Evolutionary conservation across 176 grass and related monocot genomes (phyloP).

Genomic region (Zizania latifolia): DNA sequence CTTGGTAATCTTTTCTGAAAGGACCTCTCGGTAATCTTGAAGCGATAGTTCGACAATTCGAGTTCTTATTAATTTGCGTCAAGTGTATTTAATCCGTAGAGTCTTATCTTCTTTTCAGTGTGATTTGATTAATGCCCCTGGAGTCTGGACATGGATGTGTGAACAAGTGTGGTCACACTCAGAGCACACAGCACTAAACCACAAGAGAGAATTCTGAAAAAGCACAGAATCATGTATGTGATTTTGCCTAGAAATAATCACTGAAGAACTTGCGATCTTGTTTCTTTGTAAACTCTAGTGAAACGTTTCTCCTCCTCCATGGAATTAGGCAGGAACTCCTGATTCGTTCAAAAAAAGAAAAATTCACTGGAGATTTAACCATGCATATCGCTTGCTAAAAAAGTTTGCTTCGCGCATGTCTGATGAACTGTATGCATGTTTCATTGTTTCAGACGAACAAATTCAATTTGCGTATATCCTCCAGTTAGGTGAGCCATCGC

Average conservation of each 20-base stretch:
- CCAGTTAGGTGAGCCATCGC: neutral
- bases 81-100: slow-evolving; percentile 13
- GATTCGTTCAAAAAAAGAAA: neutral
- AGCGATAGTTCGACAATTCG: neutral
- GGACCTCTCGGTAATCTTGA: no score
- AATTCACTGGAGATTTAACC: neutral
- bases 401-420: neutral
- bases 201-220: neutral
- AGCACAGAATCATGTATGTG: neutral
- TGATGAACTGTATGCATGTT: neutral
- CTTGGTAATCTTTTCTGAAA: neutral
- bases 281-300: neutral
- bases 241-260: neutral
- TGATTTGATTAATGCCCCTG: neutral
- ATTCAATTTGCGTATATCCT: neutral
- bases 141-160: neutral
- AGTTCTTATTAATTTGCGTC: neutral
- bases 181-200: neutral
- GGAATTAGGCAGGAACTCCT: neutral
- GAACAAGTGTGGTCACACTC: no score
- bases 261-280: neutral
- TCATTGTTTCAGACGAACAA: neutral
- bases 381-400: neutral
- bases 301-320: neutral
- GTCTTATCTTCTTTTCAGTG: neutral